Base-by-base conservation (phyloP, 352 stramenopile genomes). In the Globisporangium nodosum region DNA sequence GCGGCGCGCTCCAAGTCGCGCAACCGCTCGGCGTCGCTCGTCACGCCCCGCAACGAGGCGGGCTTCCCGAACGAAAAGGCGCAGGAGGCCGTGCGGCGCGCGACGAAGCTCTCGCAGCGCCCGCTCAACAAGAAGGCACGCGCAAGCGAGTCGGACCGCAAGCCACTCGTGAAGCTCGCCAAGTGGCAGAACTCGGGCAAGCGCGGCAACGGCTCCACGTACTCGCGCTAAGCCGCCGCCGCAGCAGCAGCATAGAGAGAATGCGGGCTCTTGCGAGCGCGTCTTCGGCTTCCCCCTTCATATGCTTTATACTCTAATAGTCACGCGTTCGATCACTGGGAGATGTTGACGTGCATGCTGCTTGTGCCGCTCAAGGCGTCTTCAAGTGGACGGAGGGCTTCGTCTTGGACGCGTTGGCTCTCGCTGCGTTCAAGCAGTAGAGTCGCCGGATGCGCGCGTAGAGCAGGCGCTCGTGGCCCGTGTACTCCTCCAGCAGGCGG, bases 101-200 rank as follows among this genome's bases (percentile, higher is more conserved):
- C 82, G 11, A 69, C 55, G 53, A 68, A 73, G 11, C 62, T 92
- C 33, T 72, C 78, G 30, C 74, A 96, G 77, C 85, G 85, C 48
- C 76, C 82, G 66, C 73, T 74, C 20, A 90, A 90, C 76, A 93
- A 89, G 60, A 82, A 87, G 69, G 87, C 83, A 20, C 79, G 79
- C 46, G 81, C 81, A 30, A 83, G 87, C 69, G 87, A 96, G 55
- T 72, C 81, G 52, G 87, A 96, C 72, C 79, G 87, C 52, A 81
- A 86, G 74, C 69, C 84, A 51, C 63, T 77, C 49, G 77, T 86
- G 49, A 96, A 96, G 73, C 72, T 96, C 30, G 82, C 84, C 67
- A 93, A 93, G 71, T 94, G 85, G 85, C 83, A 91, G 65, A 93
- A 92, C 71, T 85, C 84, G 61, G 87, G 87, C 80, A 96, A 96